These are phyloP conservation scores for Candida mesenterica DNA, from an alignment of 1,139 yeast genomes.

Conservation along the genomic window DNA sequence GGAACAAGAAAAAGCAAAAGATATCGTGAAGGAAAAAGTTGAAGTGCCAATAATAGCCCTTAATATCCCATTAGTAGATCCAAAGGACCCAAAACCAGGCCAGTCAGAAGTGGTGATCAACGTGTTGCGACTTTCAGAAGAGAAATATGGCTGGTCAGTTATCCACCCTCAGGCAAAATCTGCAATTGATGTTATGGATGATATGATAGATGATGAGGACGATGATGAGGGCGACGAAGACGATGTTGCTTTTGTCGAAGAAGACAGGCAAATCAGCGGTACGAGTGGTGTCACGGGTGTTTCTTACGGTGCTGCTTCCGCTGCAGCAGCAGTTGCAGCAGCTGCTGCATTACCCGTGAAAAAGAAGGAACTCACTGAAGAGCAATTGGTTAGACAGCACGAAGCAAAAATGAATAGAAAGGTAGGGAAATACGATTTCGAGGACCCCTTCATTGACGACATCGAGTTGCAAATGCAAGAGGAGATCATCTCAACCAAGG, in stretches of 20 bases:
- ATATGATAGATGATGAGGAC: constrained; percentile 57
- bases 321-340: constrained; percentile 3
- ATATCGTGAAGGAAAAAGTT: constrained; percentile 30
- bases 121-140: constrained; percentile 77
- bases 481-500: constrained; percentile 86
- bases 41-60: constrained; percentile 46
- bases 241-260: constrained; percentile 34
- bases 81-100: constrained; percentile 55
- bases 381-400: constrained; percentile 43
- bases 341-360: constrained; percentile 11
- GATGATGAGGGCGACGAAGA: constrained; percentile 59
- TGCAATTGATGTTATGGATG: constrained; percentile 61
- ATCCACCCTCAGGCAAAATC: constrained; percentile 69
- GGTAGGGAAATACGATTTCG: constrained; percentile 86
- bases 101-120: constrained; percentile 75
- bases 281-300: background rate
- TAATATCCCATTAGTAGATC: constrained; percentile 56
- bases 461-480: constrained; percentile 91
- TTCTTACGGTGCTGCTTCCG: constrained; percentile 1
- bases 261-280: constrained; percentile 19
- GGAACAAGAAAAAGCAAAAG: constrained; percentile 17
- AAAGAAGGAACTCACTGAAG: constrained; percentile 44
- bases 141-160: constrained; percentile 77
- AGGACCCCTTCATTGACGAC: constrained; percentile 97
- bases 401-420: constrained; percentile 56